Base-by-base conservation (phyloP, 768 basidiomycete species). In the Boletellus sp. region DNA sequence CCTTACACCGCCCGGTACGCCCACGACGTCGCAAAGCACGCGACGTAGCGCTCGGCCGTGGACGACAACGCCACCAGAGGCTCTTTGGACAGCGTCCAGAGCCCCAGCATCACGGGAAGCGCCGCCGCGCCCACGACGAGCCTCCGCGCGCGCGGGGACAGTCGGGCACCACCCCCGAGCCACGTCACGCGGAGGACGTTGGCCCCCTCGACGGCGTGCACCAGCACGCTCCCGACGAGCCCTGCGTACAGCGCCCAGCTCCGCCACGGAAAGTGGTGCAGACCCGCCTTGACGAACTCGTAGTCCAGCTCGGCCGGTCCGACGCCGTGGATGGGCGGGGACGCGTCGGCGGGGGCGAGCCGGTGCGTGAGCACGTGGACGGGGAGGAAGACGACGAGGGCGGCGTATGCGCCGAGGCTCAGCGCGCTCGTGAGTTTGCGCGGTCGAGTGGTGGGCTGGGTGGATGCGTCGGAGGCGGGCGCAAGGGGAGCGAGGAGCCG, bases 301-400 rank as follows among this genome's bases (percentile, higher is more conserved):
- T 78, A 93, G 66, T 90, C 84, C 33, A 94, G 76, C 59, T 93
- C 89, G 0, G 84, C 74, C 0, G 90, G 90, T 15, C 84, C 80
- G 20, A 92, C 72, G 2, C 74, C 47, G 5, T 46, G 36, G 38
- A 65, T 54, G 4, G 61, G 19, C 82, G 83, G 2, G 72, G 60
- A 8, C 48, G 47, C 2, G 74, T 68, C 45, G 64, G 64, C 22
- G 73, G 72, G 16, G 84, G 90, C 48, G 24, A 79, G 45, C 7
- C 90, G 82, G 62, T 93, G 88, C 0, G 78, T 79, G 45, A 82
- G 58, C 67, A 82, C 77, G 65, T 94, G 91, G 22, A 86, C 68
- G 1, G 87, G 82, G 2, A 92, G 68, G 60, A 87, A 73, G 53
- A 84, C 44, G 24, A 2, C 26, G 49, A 81, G 69, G 9, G 72